Base-by-base conservation (phyloP, 805 yeast genomes). In the Teunomyces tritomae region DNA sequence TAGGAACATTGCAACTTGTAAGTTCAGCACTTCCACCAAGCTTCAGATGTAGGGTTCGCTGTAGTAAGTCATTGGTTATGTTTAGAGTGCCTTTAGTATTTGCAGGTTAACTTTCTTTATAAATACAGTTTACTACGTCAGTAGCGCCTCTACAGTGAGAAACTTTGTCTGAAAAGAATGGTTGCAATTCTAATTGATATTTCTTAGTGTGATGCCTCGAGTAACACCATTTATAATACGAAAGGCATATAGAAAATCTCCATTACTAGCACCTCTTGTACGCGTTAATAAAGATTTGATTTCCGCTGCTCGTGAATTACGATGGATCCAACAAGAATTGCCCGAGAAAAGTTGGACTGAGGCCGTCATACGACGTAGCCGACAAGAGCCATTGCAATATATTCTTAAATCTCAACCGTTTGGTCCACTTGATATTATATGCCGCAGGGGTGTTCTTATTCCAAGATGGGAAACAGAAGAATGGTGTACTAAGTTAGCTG, bases 391-490 rank as follows among this genome's bases (percentile, higher is more conserved):
- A 0, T 64, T 92, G 36, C 98, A 92, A 63, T 91, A 92, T 63
- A 79, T 92, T 8, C 68, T 92, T 8, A 90, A 94, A 0, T 67
- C 82, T 0, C 97, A 91, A 65, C 98, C 98, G 1, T 92, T 92
- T 70, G 96, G 94, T 0, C 58, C 62, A 1, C 60, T 92, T 43
- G 80, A 78, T 9, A 75, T 92, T 3, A 48, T 57, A 24, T 88
- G 96, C 57, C 57, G 64, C 27, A 70, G 69, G 1, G 82, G 82
- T 0, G 97, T 89, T 1, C 68, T 92, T 50, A 91, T 92, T 26
- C 98, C 99, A 0, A 68, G 99, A 43, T 84, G 92, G 86, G 99
- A 92, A 61, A 92, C 99, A 0, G 98, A 92, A 62, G 96, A 89
- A 58, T 92, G 97, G 97, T 71, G 78, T 8, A 30, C 68, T 27